Base-by-base conservation (phyloP, 176 grass and related monocot genomes). In the Aegilops tauschii region DNA sequence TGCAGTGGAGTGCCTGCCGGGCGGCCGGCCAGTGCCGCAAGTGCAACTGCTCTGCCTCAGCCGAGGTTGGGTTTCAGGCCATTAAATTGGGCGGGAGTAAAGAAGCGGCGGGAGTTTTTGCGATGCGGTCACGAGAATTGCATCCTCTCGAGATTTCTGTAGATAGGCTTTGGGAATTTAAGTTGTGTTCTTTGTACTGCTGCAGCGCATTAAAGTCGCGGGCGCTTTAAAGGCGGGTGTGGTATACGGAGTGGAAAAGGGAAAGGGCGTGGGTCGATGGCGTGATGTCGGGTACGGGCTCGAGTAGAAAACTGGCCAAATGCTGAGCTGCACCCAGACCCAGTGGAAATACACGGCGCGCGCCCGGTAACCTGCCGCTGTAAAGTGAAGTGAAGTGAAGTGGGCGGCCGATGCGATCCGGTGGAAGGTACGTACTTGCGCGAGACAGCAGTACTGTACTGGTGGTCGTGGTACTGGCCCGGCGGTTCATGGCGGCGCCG, bases 91-190 rank as follows among this genome's bases (percentile, higher is more conserved):
- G 5, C 69, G 16, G 9, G 54, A 74, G 56, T 64, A 11, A 47
- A 84, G 36, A 12, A 9, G 14, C 31, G 34, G 56, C 5, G 37
- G 42, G 61, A 21, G 83, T 35, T 1, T 52, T 21, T 32, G 39
- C 35, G 69, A 10, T 31, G 27, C 44, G 73, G 68, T 87, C 89
- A 88, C 89, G 89, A n/a, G 89, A 52, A 37, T 40, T 49, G 89
- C 81, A 35, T 62, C 80, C 12, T 59, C 80, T 21, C 28, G 42
- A 44, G 42, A 44, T 45, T 12, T 45, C 42, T 45, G 0, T 12
- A 45, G 11, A 27, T 39, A 52, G 84, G 62, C 5, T 23, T 5
- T 0, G 36, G 69, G 12, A 9, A 29, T 81, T 78, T 28, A 71
- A n/a, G 42, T 16, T 47, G 61, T 75, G 0, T 68, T 45, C 58